Evolutionary conservation across 2,329 filamentous ascomycete genomes (phyloP), one percentile per base, ranked within the genome.

Genomic region (Pseudocercospora crystallina): DNA sequence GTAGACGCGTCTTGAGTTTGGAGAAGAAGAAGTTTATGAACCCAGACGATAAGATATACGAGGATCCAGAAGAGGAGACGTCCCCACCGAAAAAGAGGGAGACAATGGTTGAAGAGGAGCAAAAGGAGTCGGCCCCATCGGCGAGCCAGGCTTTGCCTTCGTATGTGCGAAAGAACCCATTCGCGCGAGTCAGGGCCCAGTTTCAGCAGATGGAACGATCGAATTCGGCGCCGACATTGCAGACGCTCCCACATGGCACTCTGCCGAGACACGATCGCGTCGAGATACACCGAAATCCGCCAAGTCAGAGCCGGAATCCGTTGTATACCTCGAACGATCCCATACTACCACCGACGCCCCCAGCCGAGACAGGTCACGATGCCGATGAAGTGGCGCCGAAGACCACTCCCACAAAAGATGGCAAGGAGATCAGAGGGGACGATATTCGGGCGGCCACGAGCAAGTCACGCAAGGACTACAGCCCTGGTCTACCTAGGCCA

Each of bases 381-480:
- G 67, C 69, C 47, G 74, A 77, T 14, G 71, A 76, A 5, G 73
- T 60, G 3, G 56, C 63, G 8, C 57, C 57, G 49, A 64, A 53
- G 57, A 44, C 32, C 52, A 69, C 49, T 29, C 63, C 65, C 8
- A 85, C 77, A 58, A 90, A 87, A 71, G 84, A 58, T 11, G 53
- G 53, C 34, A 49, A 49, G 34, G 56, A 58, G 42, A 50, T 58
- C 26, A 40, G 56, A 38, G 48, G 84, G 76, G 86, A 96, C 43
- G 92, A 97, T 53, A 94, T 97, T 59, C 84, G 89, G 53, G 83
- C 88, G 60, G 92, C 92, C 47, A 97, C 92, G 7, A 94, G 88
- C 72, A 95, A 95, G 82, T 86, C 79, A 68, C 76, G 94, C 58
- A 90, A 84, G 69, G 90, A 96, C 71, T 85, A 91, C 66, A 96